Evolutionary conservation across 2,329 filamentous ascomycete genomes (phyloP), one percentile per base, ranked within the genome.

Genomic region (Stagonosporopsis cucurbitacearum): DNA sequence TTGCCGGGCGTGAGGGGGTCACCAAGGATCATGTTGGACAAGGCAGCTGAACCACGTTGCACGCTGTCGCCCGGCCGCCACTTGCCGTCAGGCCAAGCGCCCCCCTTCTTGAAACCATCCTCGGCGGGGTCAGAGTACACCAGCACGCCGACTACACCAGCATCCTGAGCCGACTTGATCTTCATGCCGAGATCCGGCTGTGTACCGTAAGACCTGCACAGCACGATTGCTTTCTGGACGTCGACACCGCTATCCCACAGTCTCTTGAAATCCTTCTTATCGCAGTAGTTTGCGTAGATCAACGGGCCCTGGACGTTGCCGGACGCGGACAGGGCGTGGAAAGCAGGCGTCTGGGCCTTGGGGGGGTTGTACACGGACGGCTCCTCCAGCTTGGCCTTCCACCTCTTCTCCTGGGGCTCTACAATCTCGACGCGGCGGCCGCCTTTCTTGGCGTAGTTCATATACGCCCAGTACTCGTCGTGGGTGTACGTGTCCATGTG

Each of bases 1-100:
- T 87, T 93, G 4, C 93, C 93, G 2, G 95, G 95, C 0, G 92
- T 96, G 40, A 98, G 82, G n/a, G 93, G 89, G 75, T 99, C 95
- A 33, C 95, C 95, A 0, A 96, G 78, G 15, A 96, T 85, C 86
- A 88, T 92, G 69, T 87, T 93, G 78, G 86, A 89, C 65, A 96
- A 77, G 59, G 88, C 89, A 23, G 97, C 95, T 4, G 86, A 84
- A 4, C 89, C 93, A 69, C 94, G 84, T 73, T 95, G 91, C 2
- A 97, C 90, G 41, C 88, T 90, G 68, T 95, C 91, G 1, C 84
- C 82, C 0, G 93, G 91, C 85, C 94, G 89, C 75, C 83, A 96
- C 22, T 87, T 86, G 32, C 92, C 93, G 22, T 89, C 80, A 0
- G 94, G 93, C 63, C 88, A 92, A 0, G 86, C 82, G 0, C 86